phyloP scores from a whole-genome alignment of 345 rosid genomes.

The Salix exigua region DNA sequence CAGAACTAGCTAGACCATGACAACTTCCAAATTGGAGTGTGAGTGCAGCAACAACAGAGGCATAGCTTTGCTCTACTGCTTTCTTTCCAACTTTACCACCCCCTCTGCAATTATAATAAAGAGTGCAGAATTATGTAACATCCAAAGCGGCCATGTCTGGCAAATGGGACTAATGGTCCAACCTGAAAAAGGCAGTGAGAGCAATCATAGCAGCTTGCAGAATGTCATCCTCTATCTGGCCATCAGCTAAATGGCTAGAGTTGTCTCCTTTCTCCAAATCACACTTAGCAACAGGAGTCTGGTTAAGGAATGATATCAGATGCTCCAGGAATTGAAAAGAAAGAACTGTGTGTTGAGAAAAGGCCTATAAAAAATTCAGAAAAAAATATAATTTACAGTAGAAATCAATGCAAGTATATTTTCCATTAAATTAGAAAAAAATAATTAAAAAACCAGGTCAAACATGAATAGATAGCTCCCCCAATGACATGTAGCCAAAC shows the following conservation, averaged over 20 bases:
- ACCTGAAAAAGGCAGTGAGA: slow-evolving; percentile 93
- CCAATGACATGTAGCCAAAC: too few species aligned
- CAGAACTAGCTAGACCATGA: slow-evolving; percentile 78
- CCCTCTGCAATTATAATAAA: slow-evolving; percentile 53
- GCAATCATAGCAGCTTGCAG: slow-evolving; percentile 81
- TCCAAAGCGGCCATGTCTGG: slow-evolving; percentile 8
- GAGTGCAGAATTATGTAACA: slow-evolving; percentile 13
- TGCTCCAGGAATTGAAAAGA: slow-evolving; percentile 78
- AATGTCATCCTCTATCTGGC: slow-evolving; percentile 56
- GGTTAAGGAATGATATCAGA: slow-evolving; percentile 64
- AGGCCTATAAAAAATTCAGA: slow-evolving; percentile 47
- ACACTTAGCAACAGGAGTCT: slow-evolving; percentile 47
- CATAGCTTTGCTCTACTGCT: slow-evolving; percentile 87
- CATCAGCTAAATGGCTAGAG: slow-evolving; percentile 40
- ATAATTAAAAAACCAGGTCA: background rate
- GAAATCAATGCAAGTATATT: background rate
- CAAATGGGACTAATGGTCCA: slow-evolving; percentile 17
- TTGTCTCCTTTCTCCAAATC: slow-evolving; percentile 63
- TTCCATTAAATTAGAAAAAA: background rate
- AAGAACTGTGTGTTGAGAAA: slow-evolving; percentile 75
- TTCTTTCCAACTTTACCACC: slow-evolving; percentile 94
- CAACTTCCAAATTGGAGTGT: slow-evolving; percentile 89
- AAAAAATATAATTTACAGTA: background rate
- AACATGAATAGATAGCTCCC: background rate
- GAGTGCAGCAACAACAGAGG: slow-evolving; percentile 80